phyloP scores from a whole-genome alignment of 208 protist genomes.

The Acanthamoeba royreba region DNA sequence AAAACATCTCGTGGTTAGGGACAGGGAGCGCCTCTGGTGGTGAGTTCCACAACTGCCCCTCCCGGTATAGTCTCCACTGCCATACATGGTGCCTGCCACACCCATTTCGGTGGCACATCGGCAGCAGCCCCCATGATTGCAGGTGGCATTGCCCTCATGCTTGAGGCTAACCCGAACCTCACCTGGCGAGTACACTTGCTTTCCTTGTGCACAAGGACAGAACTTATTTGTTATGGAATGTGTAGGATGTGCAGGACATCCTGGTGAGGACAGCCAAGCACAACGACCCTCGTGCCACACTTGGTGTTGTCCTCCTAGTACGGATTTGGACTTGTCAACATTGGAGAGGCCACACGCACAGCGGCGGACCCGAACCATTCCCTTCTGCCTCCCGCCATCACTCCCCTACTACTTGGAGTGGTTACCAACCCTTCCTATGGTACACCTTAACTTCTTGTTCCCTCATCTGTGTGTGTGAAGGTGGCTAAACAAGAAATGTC shows the following conservation, averaged over 20 bases:
- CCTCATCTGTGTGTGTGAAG: no score
- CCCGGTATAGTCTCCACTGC: neutral
- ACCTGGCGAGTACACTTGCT: neutral
- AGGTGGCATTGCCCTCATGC: neutral
- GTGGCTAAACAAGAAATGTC: no score
- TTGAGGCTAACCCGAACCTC: neutral
- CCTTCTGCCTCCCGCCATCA: neutral
- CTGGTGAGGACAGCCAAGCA: neutral
- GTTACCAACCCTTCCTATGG: neutral
- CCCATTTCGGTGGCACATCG: neutral
- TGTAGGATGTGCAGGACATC: neutral
- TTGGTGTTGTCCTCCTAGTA: neutral
- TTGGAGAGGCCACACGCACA: neutral
- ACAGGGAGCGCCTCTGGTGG: neutral
- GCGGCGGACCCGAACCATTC: neutral
- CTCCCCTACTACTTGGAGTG: neutral
- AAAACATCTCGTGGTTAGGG: no score
- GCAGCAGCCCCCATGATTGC: neutral
- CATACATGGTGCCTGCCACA: neutral
- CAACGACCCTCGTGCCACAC: neutral
- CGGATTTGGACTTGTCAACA: neutral
- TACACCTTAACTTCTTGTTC: neutral
- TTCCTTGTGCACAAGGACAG: neutral
- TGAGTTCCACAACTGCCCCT: neutral
- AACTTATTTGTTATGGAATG: neutral